Conservation (phyloP, 495 filamentous ascomycete species). For the Pseudotulostoma volvatum region DNA sequence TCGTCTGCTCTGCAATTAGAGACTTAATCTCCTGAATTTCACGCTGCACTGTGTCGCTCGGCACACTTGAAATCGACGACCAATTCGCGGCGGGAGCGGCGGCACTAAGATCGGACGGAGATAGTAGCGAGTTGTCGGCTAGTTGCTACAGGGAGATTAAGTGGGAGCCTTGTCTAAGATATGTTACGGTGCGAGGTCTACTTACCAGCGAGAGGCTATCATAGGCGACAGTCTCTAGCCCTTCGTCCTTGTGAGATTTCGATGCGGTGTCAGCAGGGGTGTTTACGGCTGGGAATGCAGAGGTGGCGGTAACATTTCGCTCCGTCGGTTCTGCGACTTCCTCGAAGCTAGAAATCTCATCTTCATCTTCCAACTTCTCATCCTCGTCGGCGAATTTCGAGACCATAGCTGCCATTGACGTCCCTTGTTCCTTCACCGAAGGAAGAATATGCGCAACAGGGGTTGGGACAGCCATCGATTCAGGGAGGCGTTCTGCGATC, state of each 20-base stretch:
- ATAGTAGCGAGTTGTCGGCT: constrained; percentile 4
- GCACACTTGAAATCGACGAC: background rate
- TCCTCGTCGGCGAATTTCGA: constrained; percentile 69
- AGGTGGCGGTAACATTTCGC: constrained; percentile 22
- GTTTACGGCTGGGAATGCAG: too few species aligned
- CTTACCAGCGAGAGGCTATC: too few species aligned
- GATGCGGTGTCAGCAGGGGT: too few species aligned
- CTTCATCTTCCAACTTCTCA: constrained; percentile 37
- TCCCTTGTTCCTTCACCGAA: constrained; percentile 66
- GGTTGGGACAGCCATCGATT: constrained; percentile 19
- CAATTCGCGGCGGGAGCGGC: constrained; percentile 7
- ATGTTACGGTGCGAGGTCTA: too few species aligned
- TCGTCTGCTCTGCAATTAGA: constrained; percentile 29
- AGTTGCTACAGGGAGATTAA: too few species aligned
- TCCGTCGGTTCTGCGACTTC: constrained; percentile 53
- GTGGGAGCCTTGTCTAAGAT: too few species aligned
- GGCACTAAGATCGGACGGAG: constrained; percentile 6
- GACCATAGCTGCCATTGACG: constrained; percentile 68
- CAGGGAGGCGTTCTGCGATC: constrained; percentile 16
- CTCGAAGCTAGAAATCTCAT: constrained; percentile 68
- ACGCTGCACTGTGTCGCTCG: constrained; percentile 14
- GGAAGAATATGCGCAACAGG: constrained; percentile 38
- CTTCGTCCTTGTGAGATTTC: too few species aligned
- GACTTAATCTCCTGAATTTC: constrained; percentile 31
- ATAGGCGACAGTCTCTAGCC: too few species aligned